phyloP scores from a whole-genome alignment of 2,329 filamentous ascomycete species.

The Grosmannia clavigera region DNA sequence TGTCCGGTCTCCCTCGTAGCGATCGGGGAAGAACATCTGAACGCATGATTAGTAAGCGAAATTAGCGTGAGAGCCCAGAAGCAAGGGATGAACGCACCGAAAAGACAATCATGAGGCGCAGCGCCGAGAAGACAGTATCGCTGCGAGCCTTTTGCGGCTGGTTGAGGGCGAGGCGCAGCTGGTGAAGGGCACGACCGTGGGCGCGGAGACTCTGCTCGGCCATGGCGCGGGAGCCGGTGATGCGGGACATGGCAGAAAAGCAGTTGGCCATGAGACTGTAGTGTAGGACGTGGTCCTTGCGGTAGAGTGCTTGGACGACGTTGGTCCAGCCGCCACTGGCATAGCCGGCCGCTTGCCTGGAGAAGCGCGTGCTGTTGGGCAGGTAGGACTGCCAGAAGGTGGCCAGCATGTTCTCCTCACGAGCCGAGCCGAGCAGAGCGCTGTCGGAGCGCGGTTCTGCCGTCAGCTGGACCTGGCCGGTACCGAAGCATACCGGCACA shows the following conservation, averaged over 20 bases:
- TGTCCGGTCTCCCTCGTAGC: slow-evolving; percentile 10
- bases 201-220: slow-evolving; percentile 10
- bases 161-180: slow-evolving; percentile 10
- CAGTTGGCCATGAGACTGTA: slow-evolving; percentile 11
- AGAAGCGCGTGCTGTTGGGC: slow-evolving; percentile 10
- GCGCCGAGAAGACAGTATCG: slow-evolving; percentile 12
- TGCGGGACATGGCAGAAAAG: slow-evolving; percentile 9
- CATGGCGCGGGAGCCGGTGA: slow-evolving; percentile 6
- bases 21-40: slow-evolving; percentile 13
- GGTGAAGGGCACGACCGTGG: slow-evolving; percentile 12
- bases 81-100: slow-evolving; percentile 6
- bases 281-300: slow-evolving; percentile 10
- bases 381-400: slow-evolving; percentile 12
- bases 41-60: too few relatives aligned
- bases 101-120: slow-evolving; percentile 14
- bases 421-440: slow-evolving; percentile 4
- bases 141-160: slow-evolving; percentile 7
- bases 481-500: slow-evolving; percentile 1
- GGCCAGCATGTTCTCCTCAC: slow-evolving; percentile 8
- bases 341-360: slow-evolving; percentile 3
- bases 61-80: too few relatives aligned
- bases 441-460: neutral
- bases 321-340: slow-evolving; percentile 13
- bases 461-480: neutral
- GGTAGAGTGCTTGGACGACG: slow-evolving; percentile 10